Percentiles rank a stretch among this genome's conserved stretches.
These are phyloP conservation scores for Cenchrus americanus DNA, from an alignment of 176 grass and related monocot species.

Conservation along the genomic window DNA sequence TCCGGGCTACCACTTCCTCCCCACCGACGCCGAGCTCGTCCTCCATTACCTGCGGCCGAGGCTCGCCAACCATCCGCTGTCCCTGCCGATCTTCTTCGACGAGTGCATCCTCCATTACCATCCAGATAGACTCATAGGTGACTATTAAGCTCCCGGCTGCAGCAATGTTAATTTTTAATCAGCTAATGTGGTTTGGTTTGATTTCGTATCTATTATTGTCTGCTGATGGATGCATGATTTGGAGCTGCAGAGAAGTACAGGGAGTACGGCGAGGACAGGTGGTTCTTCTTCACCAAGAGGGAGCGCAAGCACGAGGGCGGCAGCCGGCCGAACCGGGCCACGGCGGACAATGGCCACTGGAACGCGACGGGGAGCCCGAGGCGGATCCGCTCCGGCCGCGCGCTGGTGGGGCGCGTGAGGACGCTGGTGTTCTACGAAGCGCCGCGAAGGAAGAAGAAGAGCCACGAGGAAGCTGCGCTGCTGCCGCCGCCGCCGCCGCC, in stretches of 20 bases:
- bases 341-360: constrained; percentile 15
- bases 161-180: background rate
- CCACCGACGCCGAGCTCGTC: constrained; percentile 28
- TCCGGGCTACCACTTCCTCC: constrained; percentile 27
- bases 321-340: constrained; percentile 33
- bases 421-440: constrained; percentile 41
- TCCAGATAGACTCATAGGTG: constrained; percentile 27
- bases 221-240: background rate
- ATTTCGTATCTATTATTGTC: background rate
- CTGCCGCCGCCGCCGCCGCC: background rate
- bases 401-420: constrained; percentile 6
- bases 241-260: constrained; percentile 13
- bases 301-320: background rate
- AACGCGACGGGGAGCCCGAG: constrained; percentile 37
- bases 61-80: background rate
- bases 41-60: constrained; percentile 24
- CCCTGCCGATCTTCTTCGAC: constrained; percentile 22
- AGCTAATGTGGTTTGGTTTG: background rate
- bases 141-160: too few species aligned
- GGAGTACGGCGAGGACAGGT: constrained; percentile 10
- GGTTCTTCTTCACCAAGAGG: constrained; percentile 41
- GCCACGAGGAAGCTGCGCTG: background rate
- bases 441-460: constrained; percentile 19
- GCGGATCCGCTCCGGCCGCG: background rate
- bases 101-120: background rate